Conservation (phyloP, 2,329 filamentous ascomycete genomes). For the Davidsoniella eucalypti region DNA sequence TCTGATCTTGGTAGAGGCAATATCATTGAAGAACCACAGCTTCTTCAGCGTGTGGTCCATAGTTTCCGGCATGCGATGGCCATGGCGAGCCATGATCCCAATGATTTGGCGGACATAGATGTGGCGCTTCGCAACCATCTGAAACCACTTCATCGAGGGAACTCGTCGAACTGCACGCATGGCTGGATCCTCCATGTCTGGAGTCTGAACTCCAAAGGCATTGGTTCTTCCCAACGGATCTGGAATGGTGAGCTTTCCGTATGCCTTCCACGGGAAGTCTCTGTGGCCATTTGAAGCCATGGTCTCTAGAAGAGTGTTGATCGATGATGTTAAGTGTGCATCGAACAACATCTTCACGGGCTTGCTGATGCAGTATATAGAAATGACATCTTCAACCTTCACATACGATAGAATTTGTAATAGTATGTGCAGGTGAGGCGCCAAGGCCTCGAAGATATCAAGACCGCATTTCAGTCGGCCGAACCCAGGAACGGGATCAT, state of each 20-base stretch:
- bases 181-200: slow-evolving; percentile 4
- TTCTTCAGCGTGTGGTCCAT: slow-evolving; percentile 39
- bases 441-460: slow-evolving; percentile 29
- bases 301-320: slow-evolving; percentile 36
- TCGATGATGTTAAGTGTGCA: slow-evolving; percentile 38
- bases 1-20: slow-evolving; percentile 39
- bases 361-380: slow-evolving; percentile 47
- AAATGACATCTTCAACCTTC: slow-evolving; percentile 37
- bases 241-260: slow-evolving; percentile 36
- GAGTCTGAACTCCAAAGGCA: slow-evolving; percentile 16
- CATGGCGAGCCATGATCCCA: slow-evolving; percentile 39
- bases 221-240: slow-evolving; percentile 39
- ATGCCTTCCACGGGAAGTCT: slow-evolving; percentile 46
- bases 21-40: slow-evolving; percentile 59
- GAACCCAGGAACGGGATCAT: background rate
- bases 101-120: slow-evolving; percentile 43
- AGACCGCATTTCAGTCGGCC: slow-evolving; percentile 15
- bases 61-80: slow-evolving; percentile 35
- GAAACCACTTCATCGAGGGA: slow-evolving; percentile 50
- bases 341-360: slow-evolving; percentile 46
- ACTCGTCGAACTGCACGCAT: slow-evolving; percentile 28
- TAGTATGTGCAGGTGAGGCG: slow-evolving; percentile 31
- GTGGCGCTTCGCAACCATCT: slow-evolving; percentile 46
- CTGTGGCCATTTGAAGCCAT: slow-evolving; percentile 37
- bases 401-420: slow-evolving; percentile 20